Evolutionary conservation across 148 eudicot genomes (phyloP).

Genomic region (Amaranthus hypochondriacus): DNA sequence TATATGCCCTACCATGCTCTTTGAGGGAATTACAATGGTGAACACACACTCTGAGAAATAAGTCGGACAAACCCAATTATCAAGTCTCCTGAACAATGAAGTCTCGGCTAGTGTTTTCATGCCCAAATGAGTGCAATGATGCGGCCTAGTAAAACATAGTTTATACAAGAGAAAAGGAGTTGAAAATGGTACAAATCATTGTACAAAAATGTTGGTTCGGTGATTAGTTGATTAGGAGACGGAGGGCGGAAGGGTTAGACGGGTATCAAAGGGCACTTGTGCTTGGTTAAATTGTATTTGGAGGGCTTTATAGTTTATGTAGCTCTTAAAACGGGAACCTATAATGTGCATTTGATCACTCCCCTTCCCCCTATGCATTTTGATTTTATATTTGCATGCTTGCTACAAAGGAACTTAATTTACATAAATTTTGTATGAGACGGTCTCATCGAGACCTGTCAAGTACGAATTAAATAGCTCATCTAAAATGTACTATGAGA

Average conservation of each 20-base stretch:
- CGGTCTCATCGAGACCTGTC: too few relatives aligned
- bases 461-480: too few relatives aligned
- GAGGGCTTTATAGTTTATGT: neutral
- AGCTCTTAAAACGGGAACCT: too few relatives aligned
- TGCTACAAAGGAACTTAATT: too few relatives aligned
- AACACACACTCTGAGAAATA: slow-evolving; percentile 4
- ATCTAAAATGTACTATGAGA: too few relatives aligned
- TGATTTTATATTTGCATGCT: too few relatives aligned
- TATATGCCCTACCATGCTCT: slow-evolving; percentile 72
- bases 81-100: neutral
- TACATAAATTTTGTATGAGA: too few relatives aligned
- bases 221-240: neutral
- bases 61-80: slow-evolving; percentile 3
- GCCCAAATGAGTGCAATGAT: neutral
- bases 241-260: neutral
- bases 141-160: neutral
- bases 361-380: too few relatives aligned
- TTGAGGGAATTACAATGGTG: slow-evolving; percentile 16
- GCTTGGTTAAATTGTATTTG: neutral
- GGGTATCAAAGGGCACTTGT: neutral
- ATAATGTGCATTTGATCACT: too few relatives aligned
- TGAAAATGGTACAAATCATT: neutral
- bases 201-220: slow-evolving; percentile 9
- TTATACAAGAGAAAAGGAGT: neutral
- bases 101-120: neutral